Conservation (phyloP, 176 grass and related monocot species). For the Hordeum marinum region DNA sequence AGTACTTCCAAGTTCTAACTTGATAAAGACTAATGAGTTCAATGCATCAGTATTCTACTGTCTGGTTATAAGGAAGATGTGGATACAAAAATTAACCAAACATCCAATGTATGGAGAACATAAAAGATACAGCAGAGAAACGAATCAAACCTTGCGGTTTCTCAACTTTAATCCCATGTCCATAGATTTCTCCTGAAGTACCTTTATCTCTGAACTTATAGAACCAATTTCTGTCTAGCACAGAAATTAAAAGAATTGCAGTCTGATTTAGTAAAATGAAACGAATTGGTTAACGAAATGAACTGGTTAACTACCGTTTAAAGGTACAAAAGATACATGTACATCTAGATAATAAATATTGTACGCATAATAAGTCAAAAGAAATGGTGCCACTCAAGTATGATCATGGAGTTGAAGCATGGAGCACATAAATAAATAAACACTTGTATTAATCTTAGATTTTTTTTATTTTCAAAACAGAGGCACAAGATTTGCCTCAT, state of each 20-base stretch:
- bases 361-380: neutral
- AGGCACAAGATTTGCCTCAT: no score
- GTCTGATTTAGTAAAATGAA: slow-evolving; percentile 30
- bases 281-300: neutral
- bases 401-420: neutral
- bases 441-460: neutral
- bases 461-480: neutral
- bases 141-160: slow-evolving; percentile 88
- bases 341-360: no score
- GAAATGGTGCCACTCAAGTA: neutral
- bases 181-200: slow-evolving; percentile 97
- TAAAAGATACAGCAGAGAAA: slow-evolving; percentile 19
- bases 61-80: neutral
- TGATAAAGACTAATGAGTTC: neutral
- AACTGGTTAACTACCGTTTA: neutral
- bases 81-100: neutral
- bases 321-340: neutral
- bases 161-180: slow-evolving; percentile 99
- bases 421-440: slow-evolving; percentile 12
- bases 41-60: neutral
- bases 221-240: slow-evolving; percentile 99
- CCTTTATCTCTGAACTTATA: slow-evolving; percentile 97
- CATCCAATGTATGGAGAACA: neutral
- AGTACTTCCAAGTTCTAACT: neutral
- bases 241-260: slow-evolving; percentile 50